Conservation (phyloP, 495 filamentous ascomycete species). For the Neurospora pannonica region DNA sequence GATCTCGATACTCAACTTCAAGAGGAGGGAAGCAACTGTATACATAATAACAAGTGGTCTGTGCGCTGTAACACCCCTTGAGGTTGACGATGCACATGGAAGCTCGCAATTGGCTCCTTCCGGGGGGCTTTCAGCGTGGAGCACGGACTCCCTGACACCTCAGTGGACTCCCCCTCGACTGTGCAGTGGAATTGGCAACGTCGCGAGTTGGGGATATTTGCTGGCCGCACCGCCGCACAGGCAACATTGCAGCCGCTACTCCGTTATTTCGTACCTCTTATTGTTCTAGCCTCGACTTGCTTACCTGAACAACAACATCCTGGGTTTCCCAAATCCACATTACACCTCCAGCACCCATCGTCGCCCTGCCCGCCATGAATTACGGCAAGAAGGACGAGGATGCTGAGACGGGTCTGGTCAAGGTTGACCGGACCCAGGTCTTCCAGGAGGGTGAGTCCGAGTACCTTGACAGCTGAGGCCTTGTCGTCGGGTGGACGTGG, state of each 20-base stretch:
- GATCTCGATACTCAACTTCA: not conserved
- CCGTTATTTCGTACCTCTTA: not conserved
- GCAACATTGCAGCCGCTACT: not conserved
- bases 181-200: slow-evolving; percentile 25
- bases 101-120: not conserved
- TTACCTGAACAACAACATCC: not conserved
- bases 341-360: slow-evolving; percentile 5
- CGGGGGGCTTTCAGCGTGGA: not conserved
- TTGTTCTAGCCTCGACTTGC: not conserved
- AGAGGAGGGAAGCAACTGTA: not conserved
- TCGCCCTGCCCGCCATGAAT: slow-evolving; percentile 56
- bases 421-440: slow-evolving; percentile 94
- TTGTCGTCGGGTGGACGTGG: not conserved
- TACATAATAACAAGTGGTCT: not conserved
- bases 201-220: slow-evolving; percentile 22
- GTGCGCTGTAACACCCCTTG: not conserved
- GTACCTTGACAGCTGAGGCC: not conserved
- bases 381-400: slow-evolving; percentile 99
- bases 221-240: not conserved
- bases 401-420: slow-evolving; percentile 83
- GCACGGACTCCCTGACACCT: slow-evolving; percentile 1
- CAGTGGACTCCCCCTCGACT: not conserved
- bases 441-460: slow-evolving; percentile 86
- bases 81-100: not conserved
- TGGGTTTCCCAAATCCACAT: slow-evolving; percentile 10